phyloP scores from a whole-genome alignment of 306 rosid genomes.

The Cyamopsis tetragonoloba region DNA sequence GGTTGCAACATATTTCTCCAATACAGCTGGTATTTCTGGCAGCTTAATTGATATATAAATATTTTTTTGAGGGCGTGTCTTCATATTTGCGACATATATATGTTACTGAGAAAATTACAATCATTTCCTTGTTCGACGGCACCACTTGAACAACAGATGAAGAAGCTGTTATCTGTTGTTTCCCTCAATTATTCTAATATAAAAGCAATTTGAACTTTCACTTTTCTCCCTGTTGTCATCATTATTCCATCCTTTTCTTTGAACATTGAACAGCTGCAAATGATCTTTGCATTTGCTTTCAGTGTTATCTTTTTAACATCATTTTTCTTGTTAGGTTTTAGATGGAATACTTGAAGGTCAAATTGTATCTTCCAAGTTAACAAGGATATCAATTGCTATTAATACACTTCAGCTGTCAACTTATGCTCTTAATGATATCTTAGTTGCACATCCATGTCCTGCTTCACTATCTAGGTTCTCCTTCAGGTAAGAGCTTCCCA shows the following conservation, averaged over 20 bases:
- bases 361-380: conserved; percentile 49
- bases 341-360: conserved; percentile 58
- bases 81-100: no score
- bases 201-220: no score
- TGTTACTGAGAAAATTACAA: no score
- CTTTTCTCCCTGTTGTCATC: neutral
- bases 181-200: no score
- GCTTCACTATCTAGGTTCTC: conserved; percentile 82
- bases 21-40: no score
- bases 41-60: no score
- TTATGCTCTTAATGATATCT: conserved; percentile 78
- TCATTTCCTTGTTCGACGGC: no score
- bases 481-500: conserved; percentile 48
- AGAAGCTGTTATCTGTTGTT: no score
- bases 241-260: conserved; percentile 6
- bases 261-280: neutral
- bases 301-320: neutral
- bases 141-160: no score
- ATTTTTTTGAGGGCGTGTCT: no score
- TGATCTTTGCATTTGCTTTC: conserved; percentile 4
- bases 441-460: conserved; percentile 83
- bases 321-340: conserved; percentile 71
- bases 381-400: conserved; percentile 54
- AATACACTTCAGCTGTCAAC: conserved; percentile 48
- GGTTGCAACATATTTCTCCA: no score